Evolutionary conservation across 2,329 filamentous ascomycete species (phyloP).

Genomic region (Colletotrichum simmondsii): DNA sequence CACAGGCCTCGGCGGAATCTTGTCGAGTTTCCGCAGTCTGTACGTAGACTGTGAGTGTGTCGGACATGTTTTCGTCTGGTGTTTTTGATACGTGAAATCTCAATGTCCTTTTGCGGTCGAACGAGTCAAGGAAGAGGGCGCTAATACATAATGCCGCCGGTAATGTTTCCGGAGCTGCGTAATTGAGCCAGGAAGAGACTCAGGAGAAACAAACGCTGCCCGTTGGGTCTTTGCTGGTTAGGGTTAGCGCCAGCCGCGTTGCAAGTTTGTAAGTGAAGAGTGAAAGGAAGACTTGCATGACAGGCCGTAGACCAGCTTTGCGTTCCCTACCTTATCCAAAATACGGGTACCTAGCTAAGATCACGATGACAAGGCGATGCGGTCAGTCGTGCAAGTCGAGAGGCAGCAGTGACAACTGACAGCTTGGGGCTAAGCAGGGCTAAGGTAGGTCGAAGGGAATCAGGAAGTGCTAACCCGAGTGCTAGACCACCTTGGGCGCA

Average conservation of each 20-base stretch:
- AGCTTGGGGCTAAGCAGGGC: neutral
- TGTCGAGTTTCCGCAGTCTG: neutral
- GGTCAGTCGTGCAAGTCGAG: neutral
- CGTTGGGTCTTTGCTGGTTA: neutral
- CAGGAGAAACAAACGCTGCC: neutral
- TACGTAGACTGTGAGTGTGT: neutral
- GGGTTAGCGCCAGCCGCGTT: neutral
- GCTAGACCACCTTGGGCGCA: neutral
- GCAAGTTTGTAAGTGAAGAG: neutral
- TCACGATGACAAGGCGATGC: neutral
- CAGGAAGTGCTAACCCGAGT: neutral
- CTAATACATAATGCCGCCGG: slow-evolving; percentile 14
- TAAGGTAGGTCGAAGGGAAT: neutral
- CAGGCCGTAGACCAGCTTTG: neutral
- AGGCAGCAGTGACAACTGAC: neutral
- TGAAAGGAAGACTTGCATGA: neutral
- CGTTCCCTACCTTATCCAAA: neutral
- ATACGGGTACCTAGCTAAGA: neutral
- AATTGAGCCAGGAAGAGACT: neutral
- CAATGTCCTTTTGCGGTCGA: slow-evolving; percentile 15
- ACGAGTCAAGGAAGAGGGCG: slow-evolving; percentile 22
- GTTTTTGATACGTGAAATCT: slow-evolving; percentile 29
- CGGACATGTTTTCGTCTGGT: slow-evolving; percentile 21
- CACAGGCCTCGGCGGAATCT: neutral
- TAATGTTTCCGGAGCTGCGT: slow-evolving; percentile 17